Conservation (phyloP, 2,329 filamentous ascomycete genomes). For the Paraphoma sp. region DNA sequence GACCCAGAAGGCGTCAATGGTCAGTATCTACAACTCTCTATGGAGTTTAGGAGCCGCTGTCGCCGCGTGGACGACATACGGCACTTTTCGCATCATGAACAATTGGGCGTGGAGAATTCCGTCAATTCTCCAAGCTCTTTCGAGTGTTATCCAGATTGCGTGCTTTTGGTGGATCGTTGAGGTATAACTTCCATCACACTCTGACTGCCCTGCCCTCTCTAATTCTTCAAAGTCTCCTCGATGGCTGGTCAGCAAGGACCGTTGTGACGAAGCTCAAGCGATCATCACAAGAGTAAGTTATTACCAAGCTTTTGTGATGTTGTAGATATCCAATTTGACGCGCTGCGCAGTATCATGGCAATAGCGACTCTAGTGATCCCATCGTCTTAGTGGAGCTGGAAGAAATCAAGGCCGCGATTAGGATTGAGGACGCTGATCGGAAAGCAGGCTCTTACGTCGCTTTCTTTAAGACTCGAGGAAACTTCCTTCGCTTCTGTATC, state of each 20-base stretch:
- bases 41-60: constrained; percentile 36
- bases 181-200: no score
- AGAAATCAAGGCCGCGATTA: constrained; percentile 53
- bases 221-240: constrained; percentile 68
- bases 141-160: constrained; percentile 51
- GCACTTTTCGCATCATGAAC: constrained; percentile 45
- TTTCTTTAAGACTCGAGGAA: constrained; percentile 51
- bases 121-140: constrained; percentile 58
- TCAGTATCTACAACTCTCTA: constrained; percentile 68
- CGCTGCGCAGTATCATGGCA: constrained; percentile 55
- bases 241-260: constrained; percentile 62
- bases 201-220: no score
- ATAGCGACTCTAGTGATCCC: constrained; percentile 53
- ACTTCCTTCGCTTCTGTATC: constrained; percentile 62
- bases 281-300: constrained; percentile 26
- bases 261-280: constrained; percentile 48
- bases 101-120: constrained; percentile 62
- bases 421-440: constrained; percentile 54
- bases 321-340: not conserved
- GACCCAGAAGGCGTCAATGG: constrained; percentile 67
- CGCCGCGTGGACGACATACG: constrained; percentile 54
- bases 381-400: constrained; percentile 57
- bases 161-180: constrained; percentile 56
- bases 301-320: not conserved
- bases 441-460: not conserved